Base-by-base conservation (phyloP, 495 filamentous ascomycete species). In the Oidiodendron maius region DNA sequence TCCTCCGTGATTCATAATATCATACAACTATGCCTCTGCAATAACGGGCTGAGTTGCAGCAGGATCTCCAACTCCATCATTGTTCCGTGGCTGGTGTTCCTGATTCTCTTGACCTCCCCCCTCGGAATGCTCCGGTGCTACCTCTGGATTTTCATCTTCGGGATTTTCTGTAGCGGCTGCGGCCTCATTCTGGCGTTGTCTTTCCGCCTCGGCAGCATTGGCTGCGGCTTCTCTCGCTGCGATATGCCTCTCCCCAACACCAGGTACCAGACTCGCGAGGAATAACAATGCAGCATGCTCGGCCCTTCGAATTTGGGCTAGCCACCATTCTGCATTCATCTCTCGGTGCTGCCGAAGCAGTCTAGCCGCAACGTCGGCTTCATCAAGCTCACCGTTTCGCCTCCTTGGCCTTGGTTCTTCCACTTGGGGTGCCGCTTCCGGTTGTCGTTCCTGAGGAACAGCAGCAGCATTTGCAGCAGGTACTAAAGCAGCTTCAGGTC, bases 241-340 rank as follows among this genome's bases (percentile, higher is more conserved):
- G 38, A 95, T 87, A 58, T 93, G 85, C 37, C 87, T 67, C 63
- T 95, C 90, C 0, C 89, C 87, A 12, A 95, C 72, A 6, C 90
- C 90, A 0, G 90, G 90, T 23, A 88, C 80, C 44, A 96, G 68
- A 65, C 86, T 93, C 4, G 89, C 88, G 28, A 95, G 63, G 57
- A 96, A 91, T 24, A 96, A 68, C 12, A 89, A 77, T n/a, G 86
- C 61, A 12, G 86, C 84, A 43, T 89, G 76, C 61, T 95, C 90
- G 11, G 77, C 62, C 12, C 81, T 69, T 53, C 86, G 70, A 11
- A 86, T 57, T 24, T 74, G 72, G 34, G 82, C 68, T 53, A 72
- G 60, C 10, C 82, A 37, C 77, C 81, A 79, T 18, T 62, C 67
- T 16, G 61, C 66, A 52, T 80, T 68, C 3, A 62, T 61, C 21